Base-by-base conservation (phyloP, 2,329 filamentous ascomycete species). In the Fusarium redolens region DNA sequence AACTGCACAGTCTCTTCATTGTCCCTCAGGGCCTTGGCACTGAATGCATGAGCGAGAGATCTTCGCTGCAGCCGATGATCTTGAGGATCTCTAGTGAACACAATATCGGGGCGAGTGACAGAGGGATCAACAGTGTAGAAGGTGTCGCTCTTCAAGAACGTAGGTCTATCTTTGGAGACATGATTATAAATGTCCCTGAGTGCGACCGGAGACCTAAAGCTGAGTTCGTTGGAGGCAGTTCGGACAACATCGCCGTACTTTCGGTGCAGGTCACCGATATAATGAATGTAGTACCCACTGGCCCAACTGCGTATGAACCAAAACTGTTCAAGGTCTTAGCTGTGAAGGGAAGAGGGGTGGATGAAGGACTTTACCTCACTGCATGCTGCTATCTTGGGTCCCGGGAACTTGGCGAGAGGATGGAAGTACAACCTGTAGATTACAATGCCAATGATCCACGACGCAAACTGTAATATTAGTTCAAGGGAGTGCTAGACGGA, bases 181-280 rank as follows among this genome's bases (percentile, higher is more conserved):
- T 69, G 68, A 13, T 48, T 61, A 9, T 72, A 74, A 3, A 78
- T 78, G 3, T 78, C 75, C 4, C 55, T 72, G 30, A 64, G 65
- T 5, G 76, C 73, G 7, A 37, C 20, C 4, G 48, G 30, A 7
- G 71, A 68, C 0, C 35, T 60, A 7, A 71, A 77, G 37, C 65
- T 63, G 1, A 77, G 64, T 10, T 77, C 73, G 18, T 75, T 70
- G 20, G 66, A 60, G 4, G 71, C 62, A 1, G 68, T 51, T 12
- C 75, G 67, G 17, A 77, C 73, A 4, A 74, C 57, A 22, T 75
- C 66, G 4, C 75, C 75, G 11, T 77, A 77, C 13, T 68, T 64
- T 7, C 54, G 45, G 22, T 74, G 64, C 4, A 60, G 13, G 4
- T 67, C 22, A 3, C 37, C 17, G 7, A 74, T 63, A 1, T 25